Conservation (phyloP, 2,329 filamentous ascomycete genomes). For the Aureobasidium sp. region DNA sequence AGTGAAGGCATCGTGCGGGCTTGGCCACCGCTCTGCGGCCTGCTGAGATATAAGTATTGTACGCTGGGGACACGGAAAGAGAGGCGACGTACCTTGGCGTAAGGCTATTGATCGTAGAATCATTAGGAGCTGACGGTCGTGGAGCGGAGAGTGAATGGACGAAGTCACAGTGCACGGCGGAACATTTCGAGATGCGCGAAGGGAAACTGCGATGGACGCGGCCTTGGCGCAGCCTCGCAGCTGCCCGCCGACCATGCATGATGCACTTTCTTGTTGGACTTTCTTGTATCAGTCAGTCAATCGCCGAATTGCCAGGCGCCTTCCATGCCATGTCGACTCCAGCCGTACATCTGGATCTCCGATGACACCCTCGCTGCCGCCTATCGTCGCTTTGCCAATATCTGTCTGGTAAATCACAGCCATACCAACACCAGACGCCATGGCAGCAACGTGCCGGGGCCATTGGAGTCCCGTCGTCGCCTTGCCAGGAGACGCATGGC, state of each 20-base stretch:
- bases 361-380: conserved; percentile 47
- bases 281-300: background rate
- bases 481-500: conserved; percentile 49
- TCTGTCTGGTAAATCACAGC: conserved; percentile 31
- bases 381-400: conserved; percentile 44
- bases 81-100: conserved; percentile 29
- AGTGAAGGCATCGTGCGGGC: conserved; percentile 24
- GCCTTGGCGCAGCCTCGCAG: conserved; percentile 1
- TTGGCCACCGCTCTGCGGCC: conserved; percentile 32
- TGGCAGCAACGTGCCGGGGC: conserved; percentile 54
- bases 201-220: background rate
- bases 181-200: conserved; percentile 8
- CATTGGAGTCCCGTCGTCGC: conserved; percentile 52
- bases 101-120: conserved; percentile 35
- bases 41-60: conserved; percentile 18
- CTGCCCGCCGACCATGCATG: background rate
- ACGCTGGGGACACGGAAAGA: background rate
- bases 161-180: background rate
- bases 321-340: conserved; percentile 21
- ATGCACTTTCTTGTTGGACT: background rate
- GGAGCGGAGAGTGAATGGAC: background rate
- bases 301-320: background rate
- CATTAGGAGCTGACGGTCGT: conserved; percentile 24
- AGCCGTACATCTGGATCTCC: conserved; percentile 46
- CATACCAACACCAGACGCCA: conserved; percentile 35